Evolutionary conservation across 1,284 basidiomycete species (phyloP).

Genomic region (Singerocomus inundabilis): DNA sequence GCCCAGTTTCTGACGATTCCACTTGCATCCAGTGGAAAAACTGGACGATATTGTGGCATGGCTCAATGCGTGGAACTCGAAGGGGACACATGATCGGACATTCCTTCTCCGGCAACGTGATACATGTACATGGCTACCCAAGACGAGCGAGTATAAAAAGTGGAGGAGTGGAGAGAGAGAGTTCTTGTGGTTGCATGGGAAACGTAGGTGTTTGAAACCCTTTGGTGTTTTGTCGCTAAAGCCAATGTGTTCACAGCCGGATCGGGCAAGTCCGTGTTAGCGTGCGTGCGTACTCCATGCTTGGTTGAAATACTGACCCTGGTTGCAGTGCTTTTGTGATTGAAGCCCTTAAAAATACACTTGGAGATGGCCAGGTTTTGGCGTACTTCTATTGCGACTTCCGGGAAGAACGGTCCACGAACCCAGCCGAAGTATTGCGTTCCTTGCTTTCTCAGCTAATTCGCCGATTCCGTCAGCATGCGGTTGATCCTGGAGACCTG

Average conservation of each 20-base stretch:
- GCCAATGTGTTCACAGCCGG: not conserved
- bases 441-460: constrained; percentile 11
- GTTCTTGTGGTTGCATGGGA: constrained; percentile 10
- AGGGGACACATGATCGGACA: no score
- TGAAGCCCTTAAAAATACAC: not conserved
- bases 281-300: not conserved
- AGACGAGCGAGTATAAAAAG: not conserved
- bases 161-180: not conserved
- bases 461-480: not conserved
- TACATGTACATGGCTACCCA: constrained; percentile 7
- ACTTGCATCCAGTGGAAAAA: no score
- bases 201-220: not conserved
- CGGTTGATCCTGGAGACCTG: not conserved
- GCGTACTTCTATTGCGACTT: constrained; percentile 16
- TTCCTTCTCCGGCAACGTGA: not conserved
- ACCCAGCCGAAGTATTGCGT: constrained; percentile 8
- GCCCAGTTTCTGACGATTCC: no score
- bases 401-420: constrained; percentile 7
- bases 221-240: not conserved
- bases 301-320: not conserved
- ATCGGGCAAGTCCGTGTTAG: not conserved
- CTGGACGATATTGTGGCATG: no score
- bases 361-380: not conserved
- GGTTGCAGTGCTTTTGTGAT: not conserved
- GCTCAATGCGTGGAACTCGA: no score